phyloP scores from a whole-genome alignment of 805 yeast genomes.

The Scheffersomyces lignosus region DNA sequence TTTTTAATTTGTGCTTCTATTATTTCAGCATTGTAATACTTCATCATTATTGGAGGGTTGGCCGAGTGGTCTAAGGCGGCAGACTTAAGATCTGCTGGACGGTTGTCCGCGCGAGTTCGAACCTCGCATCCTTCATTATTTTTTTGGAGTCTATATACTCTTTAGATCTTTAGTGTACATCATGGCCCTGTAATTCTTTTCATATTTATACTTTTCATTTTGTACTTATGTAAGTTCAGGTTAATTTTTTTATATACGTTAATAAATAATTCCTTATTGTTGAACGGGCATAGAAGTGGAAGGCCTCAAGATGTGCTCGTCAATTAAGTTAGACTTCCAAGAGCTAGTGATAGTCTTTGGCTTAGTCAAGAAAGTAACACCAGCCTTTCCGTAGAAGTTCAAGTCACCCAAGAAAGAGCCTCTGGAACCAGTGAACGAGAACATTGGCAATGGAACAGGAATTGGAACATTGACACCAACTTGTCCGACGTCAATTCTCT shows the following conservation, averaged over 20 bases:
- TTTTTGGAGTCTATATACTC: conserved; percentile 10
- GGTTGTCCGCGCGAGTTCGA: conserved; percentile 50
- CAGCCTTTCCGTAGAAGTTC: conserved; percentile 80
- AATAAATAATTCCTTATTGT: conserved; percentile 18
- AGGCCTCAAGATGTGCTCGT: conserved; percentile 48
- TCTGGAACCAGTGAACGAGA: conserved; percentile 75
- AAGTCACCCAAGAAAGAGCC: conserved; percentile 76
- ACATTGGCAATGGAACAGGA: conserved; percentile 81
- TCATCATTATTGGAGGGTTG: conserved; percentile 50
- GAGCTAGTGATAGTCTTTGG: conserved; percentile 71
- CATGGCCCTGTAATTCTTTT: too few species aligned
- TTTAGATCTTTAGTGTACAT: too few species aligned
- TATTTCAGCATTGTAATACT: too few species aligned
- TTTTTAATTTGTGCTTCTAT: too few species aligned
- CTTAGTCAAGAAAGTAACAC: conserved; percentile 68
- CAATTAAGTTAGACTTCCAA: conserved; percentile 59
- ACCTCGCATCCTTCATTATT: conserved; percentile 46
- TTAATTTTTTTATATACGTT: neutral
- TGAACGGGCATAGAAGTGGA: conserved; percentile 72
- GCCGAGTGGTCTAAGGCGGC: conserved; percentile 52
- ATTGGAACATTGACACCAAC: conserved; percentile 79
- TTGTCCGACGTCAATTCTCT: conserved; percentile 70
- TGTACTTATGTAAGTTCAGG: too few species aligned
- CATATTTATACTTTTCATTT: too few species aligned
- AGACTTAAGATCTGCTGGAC: conserved; percentile 48